A percentile compares a stretch with the other conserved stretches of the same genome.
Conservation (phyloP, 371 early-diverging fungal species). For the Fennellomyces sp. region DNA sequence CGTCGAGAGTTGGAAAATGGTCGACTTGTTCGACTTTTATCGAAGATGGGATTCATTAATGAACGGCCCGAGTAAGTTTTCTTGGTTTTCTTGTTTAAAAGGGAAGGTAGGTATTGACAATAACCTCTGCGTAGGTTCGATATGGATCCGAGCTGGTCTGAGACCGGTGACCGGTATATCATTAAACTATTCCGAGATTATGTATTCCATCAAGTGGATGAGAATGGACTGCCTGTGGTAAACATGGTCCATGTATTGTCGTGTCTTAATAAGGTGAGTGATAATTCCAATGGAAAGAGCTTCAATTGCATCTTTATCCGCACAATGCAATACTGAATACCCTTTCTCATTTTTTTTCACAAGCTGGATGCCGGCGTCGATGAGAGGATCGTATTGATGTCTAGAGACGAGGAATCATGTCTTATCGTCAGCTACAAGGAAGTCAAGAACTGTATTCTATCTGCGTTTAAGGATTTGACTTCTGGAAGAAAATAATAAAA, state of each 20-base stretch:
- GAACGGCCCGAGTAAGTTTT: conserved; percentile 88
- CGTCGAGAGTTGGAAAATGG: conserved; percentile 88
- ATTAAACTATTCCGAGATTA: conserved; percentile 96
- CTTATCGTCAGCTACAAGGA: conserved; percentile 92
- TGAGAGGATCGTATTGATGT: conserved; percentile 90
- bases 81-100: not conserved
- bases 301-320: not conserved
- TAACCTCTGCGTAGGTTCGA: conserved; percentile 59
- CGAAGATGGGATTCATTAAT: conserved; percentile 92
- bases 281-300: not conserved
- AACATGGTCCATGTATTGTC: conserved; percentile 92
- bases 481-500: conserved; percentile 25
- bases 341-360: not conserved
- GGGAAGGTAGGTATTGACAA: not conserved
- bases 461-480: conserved; percentile 77
- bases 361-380: conserved; percentile 93
- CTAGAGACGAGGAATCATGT: conserved; percentile 93
- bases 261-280: conserved; percentile 92
- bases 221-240: conserved; percentile 80
- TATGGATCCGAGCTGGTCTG: conserved; percentile 92
- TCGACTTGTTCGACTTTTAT: conserved; percentile 78
- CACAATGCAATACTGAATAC: no score
- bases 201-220: conserved; percentile 95
- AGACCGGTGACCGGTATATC: conserved; percentile 95
- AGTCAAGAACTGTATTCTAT: conserved; percentile 85